Evolutionary conservation across 345 rosid genomes (phyloP), one percentile per base, ranked within the genome.

Genomic region (Barbarea vulgaris): DNA sequence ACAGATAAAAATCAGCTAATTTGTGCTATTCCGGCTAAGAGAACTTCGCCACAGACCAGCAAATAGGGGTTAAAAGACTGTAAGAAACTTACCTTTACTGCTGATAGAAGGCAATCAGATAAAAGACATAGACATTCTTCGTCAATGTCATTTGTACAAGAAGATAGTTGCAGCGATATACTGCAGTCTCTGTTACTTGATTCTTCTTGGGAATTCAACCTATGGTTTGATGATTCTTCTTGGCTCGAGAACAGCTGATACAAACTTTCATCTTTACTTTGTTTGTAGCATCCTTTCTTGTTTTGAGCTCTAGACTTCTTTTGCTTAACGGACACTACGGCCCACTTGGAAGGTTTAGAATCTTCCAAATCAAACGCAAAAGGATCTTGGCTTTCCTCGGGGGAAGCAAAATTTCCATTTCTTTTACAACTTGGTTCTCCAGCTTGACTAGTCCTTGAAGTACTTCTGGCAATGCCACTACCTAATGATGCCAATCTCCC

Each of bases 321-420:
- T 76, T 74, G 79, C 70, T 87, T 93, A 71, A 90, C 89, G 25
- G 86, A 87, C 9, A 83, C 81, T 46, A 85, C 63, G 44, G 91
- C 98, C 99, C 99, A 96, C 59, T 96, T 96, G 12, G 98, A 88
- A 48, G 94, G 98, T 73, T 77, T 81, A 77, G 86, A 83, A 56
- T 87, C 99, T 70, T 85, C 95, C 64, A 86, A 91, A 85, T 86
- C 95, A 81, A 96, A 96, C 62, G 99, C 95, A 72, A 42, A 96
- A 64, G 99, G 98, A 83, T 93, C 99, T 78, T 91, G 79, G 60
- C 80, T 69, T 62, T 87, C 85, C 69, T 83, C 91, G 19, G 78
- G 81, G 70, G 61, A 44, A 36, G 86, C 85, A 74, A 37, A 77
- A 56, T 64, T 75, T 24, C 58, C 72, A 70, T 68, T 82, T 73